phyloP scores from a whole-genome alignment of 2,329 filamentous ascomycete genomes.

The Cercospora berteroae region DNA sequence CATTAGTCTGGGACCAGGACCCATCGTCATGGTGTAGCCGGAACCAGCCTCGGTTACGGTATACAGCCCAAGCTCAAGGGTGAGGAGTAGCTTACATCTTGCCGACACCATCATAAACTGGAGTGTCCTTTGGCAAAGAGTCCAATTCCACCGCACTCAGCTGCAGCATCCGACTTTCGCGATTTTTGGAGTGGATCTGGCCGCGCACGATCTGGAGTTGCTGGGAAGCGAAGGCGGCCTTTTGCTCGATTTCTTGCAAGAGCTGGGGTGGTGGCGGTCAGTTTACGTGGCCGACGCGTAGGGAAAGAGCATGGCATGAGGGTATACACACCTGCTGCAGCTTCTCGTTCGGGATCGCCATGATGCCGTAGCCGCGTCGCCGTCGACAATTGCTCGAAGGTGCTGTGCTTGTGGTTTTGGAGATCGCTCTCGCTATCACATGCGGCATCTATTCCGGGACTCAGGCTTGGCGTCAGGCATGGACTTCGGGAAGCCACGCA shows the following conservation, averaged over 20 bases:
- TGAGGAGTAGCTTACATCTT: constrained; percentile 69
- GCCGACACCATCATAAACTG: constrained; percentile 89
- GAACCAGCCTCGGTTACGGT: constrained; percentile 13
- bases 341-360: constrained; percentile 93
- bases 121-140: constrained; percentile 70
- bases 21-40: constrained; percentile 8
- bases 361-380: constrained; percentile 40
- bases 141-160: constrained; percentile 81
- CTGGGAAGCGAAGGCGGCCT: constrained; percentile 83
- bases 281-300: background rate
- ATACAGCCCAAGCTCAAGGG: constrained; percentile 2
- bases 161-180: constrained; percentile 84
- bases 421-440: background rate
- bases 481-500: background rate
- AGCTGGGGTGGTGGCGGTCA: constrained; percentile 55
- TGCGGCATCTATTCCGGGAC: background rate
- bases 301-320: background rate
- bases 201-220: constrained; percentile 83
- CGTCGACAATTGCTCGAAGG: background rate
- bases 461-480: background rate
- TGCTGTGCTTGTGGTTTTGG: background rate
- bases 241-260: constrained; percentile 88
- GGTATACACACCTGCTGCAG: constrained; percentile 72
- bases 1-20: constrained; percentile 18
- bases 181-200: constrained; percentile 80